These are phyloP conservation scores for Candida chilensis DNA, from an alignment of 805 yeast genomes.

Conservation along the genomic window DNA sequence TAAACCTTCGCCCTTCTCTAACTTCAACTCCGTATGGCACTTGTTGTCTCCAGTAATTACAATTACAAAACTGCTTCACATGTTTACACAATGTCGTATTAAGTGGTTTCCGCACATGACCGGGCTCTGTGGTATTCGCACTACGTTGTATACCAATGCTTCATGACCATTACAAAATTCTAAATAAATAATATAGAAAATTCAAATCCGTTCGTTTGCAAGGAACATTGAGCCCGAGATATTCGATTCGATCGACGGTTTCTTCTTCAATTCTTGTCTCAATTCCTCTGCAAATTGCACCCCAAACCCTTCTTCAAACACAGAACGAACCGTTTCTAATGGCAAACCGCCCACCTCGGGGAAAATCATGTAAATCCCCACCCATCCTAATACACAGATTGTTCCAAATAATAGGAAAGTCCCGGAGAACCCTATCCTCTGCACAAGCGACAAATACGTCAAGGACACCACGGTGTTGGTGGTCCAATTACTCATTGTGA, in stretches of 20 bases:
- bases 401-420: conserved; percentile 22
- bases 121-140: too few relatives aligned
- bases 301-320: conserved; percentile 28
- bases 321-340: conserved; percentile 27
- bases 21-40: too few relatives aligned
- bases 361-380: conserved; percentile 24
- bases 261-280: conserved; percentile 3
- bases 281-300: conserved; percentile 4
- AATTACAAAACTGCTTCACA: too few relatives aligned
- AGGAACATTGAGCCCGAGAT: background rate
- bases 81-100: too few relatives aligned
- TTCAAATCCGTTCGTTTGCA: too few relatives aligned
- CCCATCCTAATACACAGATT: conserved; percentile 23
- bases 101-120: too few relatives aligned
- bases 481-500: conserved; percentile 32
- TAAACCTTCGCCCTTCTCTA: too few relatives aligned
- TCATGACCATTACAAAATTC: too few relatives aligned
- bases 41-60: too few relatives aligned
- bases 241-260: background rate
- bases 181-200: too few relatives aligned
- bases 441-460: conserved; percentile 20
- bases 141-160: too few relatives aligned
- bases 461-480: conserved; percentile 24
- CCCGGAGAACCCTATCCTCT: conserved; percentile 14
- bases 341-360: conserved; percentile 37